Evolutionary conservation across 306 rosid genomes (phyloP), one percentile per base, ranked within the genome.

Genomic region (Rubus idaeus): DNA sequence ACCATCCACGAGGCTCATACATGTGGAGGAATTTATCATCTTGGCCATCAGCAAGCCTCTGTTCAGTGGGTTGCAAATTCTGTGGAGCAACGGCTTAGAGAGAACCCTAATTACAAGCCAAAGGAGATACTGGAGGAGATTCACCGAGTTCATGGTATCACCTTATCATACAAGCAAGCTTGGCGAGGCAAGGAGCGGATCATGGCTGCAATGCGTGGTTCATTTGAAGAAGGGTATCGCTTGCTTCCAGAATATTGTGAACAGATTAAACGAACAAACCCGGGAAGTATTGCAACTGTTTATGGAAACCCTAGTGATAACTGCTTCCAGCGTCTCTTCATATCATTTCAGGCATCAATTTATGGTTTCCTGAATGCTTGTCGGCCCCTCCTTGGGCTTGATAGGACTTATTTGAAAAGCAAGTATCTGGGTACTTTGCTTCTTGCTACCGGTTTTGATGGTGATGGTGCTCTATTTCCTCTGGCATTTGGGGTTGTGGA

Each of bases 161-260:
- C 97, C 58, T 87, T 92, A 62, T 92, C 97, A 1, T 92, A 92
- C 83, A 92, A 92, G 83, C 97, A 92, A 84, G 96, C 96, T 23
- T 92, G 97, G 97, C 89, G 97, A 81, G 97, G 97, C 76, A 92
- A 92, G 90, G 96, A 92, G 82, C 96, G 97, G 37, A 92, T 92
- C 81, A 92, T 92, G 97, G 96, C 97, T 81, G 90, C 90, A 39
- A 88, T 92, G 96, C 97, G 97, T 17, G 97, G 97, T 73, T 92
- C 97, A 52, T 92, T 92, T 70, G 97, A 92, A 83, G 96, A 92
- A 84, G 97, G 93, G 69, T 92, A 90, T 68, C 93, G 93, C 81
- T 81, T 92, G 85, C 96, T 92, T 78, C 97, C 97, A 8, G 90
- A 86, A 71, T 92, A 92, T 71, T 92, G 97, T 82, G 97, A 90